A percentile compares a stretch with the other conserved stretches of the same genome.
These are phyloP conservation scores for Candida sphagnicola DNA, from an alignment of 805 yeast species.

Conservation along the genomic window DNA sequence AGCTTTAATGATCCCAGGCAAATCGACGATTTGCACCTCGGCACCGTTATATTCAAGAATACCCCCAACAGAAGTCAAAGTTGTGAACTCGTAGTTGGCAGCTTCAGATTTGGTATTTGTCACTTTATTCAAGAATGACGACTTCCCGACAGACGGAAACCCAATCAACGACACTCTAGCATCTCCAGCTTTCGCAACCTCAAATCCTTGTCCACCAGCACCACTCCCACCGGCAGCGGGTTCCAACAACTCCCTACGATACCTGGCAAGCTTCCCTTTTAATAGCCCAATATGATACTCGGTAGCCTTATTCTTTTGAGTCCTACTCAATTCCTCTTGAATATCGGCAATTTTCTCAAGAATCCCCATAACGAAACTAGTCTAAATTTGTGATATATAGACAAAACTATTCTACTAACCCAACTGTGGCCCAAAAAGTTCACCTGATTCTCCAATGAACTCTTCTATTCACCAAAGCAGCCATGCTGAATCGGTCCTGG, in stretches of 20 bases:
- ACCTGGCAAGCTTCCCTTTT: constrained; percentile 91
- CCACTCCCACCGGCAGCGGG: constrained; percentile 78
- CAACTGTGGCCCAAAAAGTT: too few species aligned
- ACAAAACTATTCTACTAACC: too few species aligned
- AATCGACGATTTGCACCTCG: constrained; percentile 93
- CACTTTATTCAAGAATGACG: constrained; percentile 81
- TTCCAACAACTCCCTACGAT: constrained; percentile 85
- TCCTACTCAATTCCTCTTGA: constrained; percentile 89
- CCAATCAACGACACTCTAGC: constrained; percentile 95
- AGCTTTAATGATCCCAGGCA: constrained; percentile 96
- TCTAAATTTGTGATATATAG: too few species aligned
- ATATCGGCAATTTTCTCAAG: constrained; percentile 79
- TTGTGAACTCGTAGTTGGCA: constrained; percentile 93
- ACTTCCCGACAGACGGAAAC: constrained; percentile 96
- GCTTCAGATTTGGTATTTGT: constrained; percentile 94
- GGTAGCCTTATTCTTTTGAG: constrained; percentile 97
- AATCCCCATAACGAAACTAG: constrained; percentile 19
- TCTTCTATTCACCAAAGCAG: too few species aligned
- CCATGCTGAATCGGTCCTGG: neutral
- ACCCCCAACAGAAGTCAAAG: constrained; percentile 95
- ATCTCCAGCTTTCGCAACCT: constrained; percentile 93
- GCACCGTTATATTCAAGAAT: constrained; percentile 94
- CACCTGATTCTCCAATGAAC: too few species aligned
- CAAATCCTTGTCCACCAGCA: constrained; percentile 85
- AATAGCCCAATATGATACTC: constrained; percentile 93